Base-by-base conservation (phyloP, 108 stramenopile genomes). In the Fragilariopsis cylindrus region DNA sequence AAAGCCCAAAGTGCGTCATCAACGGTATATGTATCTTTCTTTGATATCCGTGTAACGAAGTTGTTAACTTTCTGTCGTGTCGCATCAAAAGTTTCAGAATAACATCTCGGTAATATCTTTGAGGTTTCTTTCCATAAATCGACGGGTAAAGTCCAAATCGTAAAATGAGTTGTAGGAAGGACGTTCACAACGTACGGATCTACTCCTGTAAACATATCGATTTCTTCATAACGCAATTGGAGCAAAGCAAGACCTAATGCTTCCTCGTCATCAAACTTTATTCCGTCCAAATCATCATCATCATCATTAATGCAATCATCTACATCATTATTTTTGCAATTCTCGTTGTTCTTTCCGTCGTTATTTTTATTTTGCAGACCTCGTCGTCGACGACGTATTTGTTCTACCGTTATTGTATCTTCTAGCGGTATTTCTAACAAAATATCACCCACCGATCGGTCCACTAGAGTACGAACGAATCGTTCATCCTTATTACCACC, bases 1-100 rank as follows among this genome's bases (percentile, higher is more conserved):
- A 75, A 75, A 11, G 79, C 79, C 73, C 73, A 74, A 3, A 80
- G 46, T 9, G 18, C 15, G 18, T 80, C 79, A 3, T 80, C 69
- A 5, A 52, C 48, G 19, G 46, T 11, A 46, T 5, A 3, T 3
- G 7, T 5, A 18, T 48, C 30, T 1, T 41, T 18, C 0, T 47
- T 56, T 3, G 43, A 11, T 1, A 30, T 19, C 9, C n/a, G 4
- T 43, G 15, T 7, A 1, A 65, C 53, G 56, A 78, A 71, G 7
- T 57, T 0, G 12, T n/a, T 48, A 18, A 46, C 71, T 45, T 45
- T 45, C 19, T 66, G 43, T 42, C 78, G 65, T 4, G 72, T 79
- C n/a, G 72, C 78, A 11, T 48, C 65, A 68, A 79, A 69, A 40
- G 58, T 69, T 54, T 79, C 78, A 30, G 44, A 57, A 52, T 79